These are phyloP conservation scores for Moesziomyces antarcticus DNA, from an alignment of 1,284 basidiomycete genomes.

Conservation along the genomic window DNA sequence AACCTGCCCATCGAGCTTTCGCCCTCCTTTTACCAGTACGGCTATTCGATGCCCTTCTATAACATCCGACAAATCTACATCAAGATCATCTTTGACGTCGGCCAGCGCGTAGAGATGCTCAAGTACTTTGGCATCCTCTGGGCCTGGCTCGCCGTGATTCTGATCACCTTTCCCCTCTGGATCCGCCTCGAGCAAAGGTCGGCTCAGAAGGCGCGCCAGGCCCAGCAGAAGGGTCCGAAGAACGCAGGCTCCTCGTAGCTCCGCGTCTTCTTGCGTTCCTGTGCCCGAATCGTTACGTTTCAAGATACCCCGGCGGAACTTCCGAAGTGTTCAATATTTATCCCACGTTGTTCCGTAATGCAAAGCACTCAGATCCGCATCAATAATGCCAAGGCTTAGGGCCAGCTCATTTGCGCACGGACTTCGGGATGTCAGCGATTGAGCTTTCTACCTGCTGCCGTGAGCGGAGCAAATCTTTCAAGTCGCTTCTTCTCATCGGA, in stretches of 20 bases:
- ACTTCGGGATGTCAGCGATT: too few species aligned
- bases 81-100: constrained; percentile 59
- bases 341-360: too few species aligned
- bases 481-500: background rate
- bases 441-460: too few species aligned
- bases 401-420: too few species aligned
- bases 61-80: constrained; percentile 56
- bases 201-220: constrained; percentile 25
- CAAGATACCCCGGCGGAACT: background rate
- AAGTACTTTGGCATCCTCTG: constrained; percentile 63
- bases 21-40: constrained; percentile 55
- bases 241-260: constrained; percentile 1
- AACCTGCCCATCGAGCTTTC: constrained; percentile 51
- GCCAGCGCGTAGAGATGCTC: constrained; percentile 50
- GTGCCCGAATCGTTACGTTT: too few species aligned
- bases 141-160: constrained; percentile 58
- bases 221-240: constrained; percentile 10
- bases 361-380: too few species aligned
- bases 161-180: constrained; percentile 59
- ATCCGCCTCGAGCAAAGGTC: constrained; percentile 47
- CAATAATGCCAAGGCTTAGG: too few species aligned
- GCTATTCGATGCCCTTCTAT: constrained; percentile 64
- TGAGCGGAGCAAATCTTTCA: too few species aligned
- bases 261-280: too few species aligned
- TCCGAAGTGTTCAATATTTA: too few species aligned